phyloP scores from a whole-genome alignment of 345 rosid genomes.

The Sonneratia caseolaris region DNA sequence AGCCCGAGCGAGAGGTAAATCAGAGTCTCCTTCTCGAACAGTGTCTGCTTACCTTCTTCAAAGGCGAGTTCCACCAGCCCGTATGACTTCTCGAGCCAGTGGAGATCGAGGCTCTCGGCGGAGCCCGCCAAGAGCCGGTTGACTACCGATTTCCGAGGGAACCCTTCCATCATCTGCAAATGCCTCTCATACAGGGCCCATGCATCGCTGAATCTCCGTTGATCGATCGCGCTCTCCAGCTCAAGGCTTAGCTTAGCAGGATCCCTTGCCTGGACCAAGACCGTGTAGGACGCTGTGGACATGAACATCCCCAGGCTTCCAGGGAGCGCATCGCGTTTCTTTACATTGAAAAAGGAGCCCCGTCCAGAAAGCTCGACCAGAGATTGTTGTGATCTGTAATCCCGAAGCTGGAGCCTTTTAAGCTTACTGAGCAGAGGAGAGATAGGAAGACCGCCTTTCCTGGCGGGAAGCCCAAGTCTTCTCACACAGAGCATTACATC shows the following conservation, averaged over 20 bases:
- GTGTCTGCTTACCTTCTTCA: slow-evolving; percentile 60
- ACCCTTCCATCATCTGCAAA: slow-evolving; percentile 81
- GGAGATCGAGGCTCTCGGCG: slow-evolving; percentile 46
- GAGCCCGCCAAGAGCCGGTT: slow-evolving; percentile 48
- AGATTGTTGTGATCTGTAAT: background rate
- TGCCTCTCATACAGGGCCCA: slow-evolving; percentile 72
- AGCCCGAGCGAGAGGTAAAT: slow-evolving; percentile 69
- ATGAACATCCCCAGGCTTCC: background rate
- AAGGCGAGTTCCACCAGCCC: slow-evolving; percentile 57
- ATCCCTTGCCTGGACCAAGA: slow-evolving; percentile 75
- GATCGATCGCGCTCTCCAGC: slow-evolving; percentile 56
- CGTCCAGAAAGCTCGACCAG: background rate
- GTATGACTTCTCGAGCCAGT: slow-evolving; percentile 58
- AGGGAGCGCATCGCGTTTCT: background rate
- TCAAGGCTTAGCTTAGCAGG: slow-evolving; percentile 54
- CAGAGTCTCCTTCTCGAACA: slow-evolving; percentile 65
- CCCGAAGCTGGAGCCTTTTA: background rate
- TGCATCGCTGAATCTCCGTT: slow-evolving; percentile 32
- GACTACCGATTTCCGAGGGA: slow-evolving; percentile 62
- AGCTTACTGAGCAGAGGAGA: background rate
- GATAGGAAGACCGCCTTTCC: background rate
- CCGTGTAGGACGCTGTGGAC: slow-evolving; percentile 40
- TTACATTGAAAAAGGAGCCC: background rate
- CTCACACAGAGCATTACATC: slow-evolving; percentile 9
- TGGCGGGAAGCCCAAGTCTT: slow-evolving; percentile 7